Evolutionary conservation across 108 stramenopile species (phyloP), one percentile per base, ranked within the genome.

Genomic region (Cyclotella atomus): DNA sequence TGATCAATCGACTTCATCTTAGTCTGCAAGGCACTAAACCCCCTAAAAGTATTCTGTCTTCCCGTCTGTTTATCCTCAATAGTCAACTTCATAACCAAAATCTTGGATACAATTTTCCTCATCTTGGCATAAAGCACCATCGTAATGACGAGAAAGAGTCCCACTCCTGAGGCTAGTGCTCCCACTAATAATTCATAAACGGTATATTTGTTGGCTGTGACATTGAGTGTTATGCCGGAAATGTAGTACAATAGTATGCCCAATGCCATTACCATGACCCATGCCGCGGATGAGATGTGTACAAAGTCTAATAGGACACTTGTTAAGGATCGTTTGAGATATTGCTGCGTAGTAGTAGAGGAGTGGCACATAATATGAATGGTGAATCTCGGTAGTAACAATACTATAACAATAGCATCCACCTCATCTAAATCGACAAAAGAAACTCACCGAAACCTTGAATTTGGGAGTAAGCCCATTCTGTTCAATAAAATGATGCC

Each of bases 401-500:
- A n/a, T n/a, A n/a, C n/a, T n/a, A n/a, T n/a, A n/a, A n/a, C n/a
- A n/a, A n/a, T n/a, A n/a, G n/a, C n/a, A n/a, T n/a, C n/a, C n/a
- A n/a, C n/a, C n/a, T n/a, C n/a, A n/a, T n/a, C n/a, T n/a, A n/a
- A n/a, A n/a, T n/a, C n/a, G n/a, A 41, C 38, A 41, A 41, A 41
- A 9, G 38, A 41, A 41, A 59, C 56, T 59, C 24, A 59, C 56
- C 3, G 88, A 87, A 1, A 96, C 86, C 69, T 88, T 89, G 46
- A 96, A 80, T 30, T 80, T 90, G 4, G 85, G 66, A 2, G 90
- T 87, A 12, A 96, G 66, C 20, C 90, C 77, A 66, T 96, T 87
- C 36, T 78, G 61, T 59, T 90, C 76, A 65, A 96, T 79, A 54
- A 96, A 94, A 50, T 96, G 90, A 24, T 87, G 69, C 4, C 92